Percentiles rank a stretch among this genome's conserved stretches.
These are phyloP conservation scores for Pachyrhizus erosus DNA, from an alignment of 306 rosid species.

Conservation along the genomic window DNA sequence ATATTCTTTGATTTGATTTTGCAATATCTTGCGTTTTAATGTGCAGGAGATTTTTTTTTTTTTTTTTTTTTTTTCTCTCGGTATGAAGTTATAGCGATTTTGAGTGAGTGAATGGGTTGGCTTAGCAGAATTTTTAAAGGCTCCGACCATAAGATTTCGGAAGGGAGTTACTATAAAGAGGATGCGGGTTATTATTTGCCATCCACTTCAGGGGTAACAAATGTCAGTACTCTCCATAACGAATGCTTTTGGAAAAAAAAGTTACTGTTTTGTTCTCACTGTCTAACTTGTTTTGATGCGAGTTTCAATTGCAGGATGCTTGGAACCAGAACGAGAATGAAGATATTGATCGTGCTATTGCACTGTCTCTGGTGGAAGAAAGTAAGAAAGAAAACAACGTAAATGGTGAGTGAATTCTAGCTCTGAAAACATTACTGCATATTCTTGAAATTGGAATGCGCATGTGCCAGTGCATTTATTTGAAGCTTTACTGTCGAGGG, in stretches of 20 bases:
- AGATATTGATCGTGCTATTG: constrained; percentile 88
- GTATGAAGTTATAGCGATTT: constrained; percentile 56
- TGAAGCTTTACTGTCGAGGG: neutral
- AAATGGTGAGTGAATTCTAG: constrained; percentile 66
- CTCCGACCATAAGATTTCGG: constrained; percentile 71
- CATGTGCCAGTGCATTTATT: neutral
- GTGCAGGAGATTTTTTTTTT: constrained; percentile 53
- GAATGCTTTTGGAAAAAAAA: constrained; percentile 6
- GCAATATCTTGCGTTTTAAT: too few relatives aligned
- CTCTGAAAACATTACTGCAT: neutral
- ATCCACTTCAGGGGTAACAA: constrained; percentile 78
- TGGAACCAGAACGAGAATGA: constrained; percentile 78
- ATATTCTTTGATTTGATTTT: neutral
- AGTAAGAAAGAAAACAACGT: constrained; percentile 57
- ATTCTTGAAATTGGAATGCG: neutral
- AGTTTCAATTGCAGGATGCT: constrained; percentile 68
- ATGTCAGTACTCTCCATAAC: neutral
- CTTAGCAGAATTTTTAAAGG: constrained; percentile 80
- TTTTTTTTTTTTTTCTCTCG: neutral
- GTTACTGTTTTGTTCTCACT: neutral
- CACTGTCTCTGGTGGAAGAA: constrained; percentile 81
- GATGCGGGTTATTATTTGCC: constrained; percentile 62
- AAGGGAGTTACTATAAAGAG: constrained; percentile 66
- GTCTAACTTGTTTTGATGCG: constrained; percentile 41
- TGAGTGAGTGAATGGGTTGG: constrained; percentile 71